phyloP scores from a whole-genome alignment of 176 grass and related monocot species.

The Cenchrus fungigraminus region DNA sequence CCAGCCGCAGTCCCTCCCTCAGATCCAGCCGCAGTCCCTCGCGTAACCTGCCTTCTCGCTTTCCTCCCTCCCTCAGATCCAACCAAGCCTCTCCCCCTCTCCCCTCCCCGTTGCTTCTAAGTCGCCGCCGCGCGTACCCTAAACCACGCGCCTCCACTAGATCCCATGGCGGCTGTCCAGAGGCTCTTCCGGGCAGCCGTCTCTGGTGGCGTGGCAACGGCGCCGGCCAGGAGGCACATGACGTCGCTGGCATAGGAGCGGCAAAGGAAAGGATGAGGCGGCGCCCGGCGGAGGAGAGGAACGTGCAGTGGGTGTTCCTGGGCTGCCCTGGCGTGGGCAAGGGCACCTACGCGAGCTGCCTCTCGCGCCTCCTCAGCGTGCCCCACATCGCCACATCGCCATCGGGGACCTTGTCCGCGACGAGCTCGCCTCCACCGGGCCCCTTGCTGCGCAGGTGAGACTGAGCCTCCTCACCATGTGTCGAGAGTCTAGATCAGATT shows the following conservation, averaged over 20 bases:
- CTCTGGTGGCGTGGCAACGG: not conserved
- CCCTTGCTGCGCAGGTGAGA: conserved; percentile 63
- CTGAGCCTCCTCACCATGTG: not conserved
- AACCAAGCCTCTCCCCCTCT: not conserved
- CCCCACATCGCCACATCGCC: conserved; percentile 65
- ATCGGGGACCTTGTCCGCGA: conserved; percentile 92
- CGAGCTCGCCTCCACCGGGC: conserved; percentile 76
- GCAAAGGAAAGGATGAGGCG: conserved; percentile 23
- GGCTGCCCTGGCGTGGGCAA: conserved; percentile 93
- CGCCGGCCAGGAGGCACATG: conserved; percentile 42
- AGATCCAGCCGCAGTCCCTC: no score
- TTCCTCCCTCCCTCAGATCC: no score
- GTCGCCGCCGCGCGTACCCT: conserved; percentile 40
- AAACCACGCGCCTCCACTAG: conserved; percentile 18
- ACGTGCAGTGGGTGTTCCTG: conserved; percentile 97
- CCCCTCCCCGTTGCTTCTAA: conserved; percentile 16
- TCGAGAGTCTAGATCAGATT: not conserved
- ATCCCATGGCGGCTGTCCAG: conserved; percentile 60
- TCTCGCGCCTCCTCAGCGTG: conserved; percentile 79
- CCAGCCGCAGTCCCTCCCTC: no score
- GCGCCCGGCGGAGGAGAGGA: conserved; percentile 50
- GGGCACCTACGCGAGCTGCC: conserved; percentile 83
- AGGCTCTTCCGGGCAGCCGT: conserved; percentile 51
- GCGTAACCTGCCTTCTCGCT: no score
- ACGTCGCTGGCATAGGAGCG: conserved; percentile 40